Evolutionary conservation across 1,139 yeast genomes (phyloP), one percentile per base, ranked within the genome.

Genomic region (Nadsonia commutata): DNA sequence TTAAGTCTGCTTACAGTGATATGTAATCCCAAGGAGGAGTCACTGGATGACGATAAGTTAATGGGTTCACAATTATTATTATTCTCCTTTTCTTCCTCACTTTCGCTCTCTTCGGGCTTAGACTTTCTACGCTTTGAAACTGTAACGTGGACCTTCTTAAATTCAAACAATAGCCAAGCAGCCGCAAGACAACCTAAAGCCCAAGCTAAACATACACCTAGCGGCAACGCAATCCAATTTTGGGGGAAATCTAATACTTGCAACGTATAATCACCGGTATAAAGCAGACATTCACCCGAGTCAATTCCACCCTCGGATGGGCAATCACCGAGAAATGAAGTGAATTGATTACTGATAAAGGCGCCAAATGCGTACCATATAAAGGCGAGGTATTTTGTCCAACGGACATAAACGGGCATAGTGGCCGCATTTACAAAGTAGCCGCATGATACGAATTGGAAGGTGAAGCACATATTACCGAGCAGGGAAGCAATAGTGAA

Each of bases 381-480:
- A 54, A 76, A 80, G 0, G 88, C 78, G 43, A 78, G 60, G 58
- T 82, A 84, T 54, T 79, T 81, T 4, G 78, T 69, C 95, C 95
- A 84, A 36, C 88, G 68, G 3, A 84, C 94, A 54, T 84, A 84
- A 3, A 82, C 94, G 0, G 94, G 94, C 78, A 83, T 72, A 1
- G 77, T 70, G 17, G 69, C 65, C 0, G 88, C 76, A 58, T 81
- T 83, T 18, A 79, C 82, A 54, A 81, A 83, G 59, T 76, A 82
- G 0, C 95, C 95, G 59, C 86, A 79, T 0, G 86, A 84, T 67
- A 80, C 73, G 42, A 83, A 76, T 55, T 82, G 86, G 23, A 80
- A 60, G 37, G 86, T 84, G 56, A 76, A 80, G 46, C 76, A 71
- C 42, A 77, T 57, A 53, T 81, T 82, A 31, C 77, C 71, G 18